A percentile compares a stretch with the other conserved stretches of the same genome.
Conservation (phyloP, 2,329 filamentous ascomycete species). For the Zelopaecilomyces penicillatus region DNA sequence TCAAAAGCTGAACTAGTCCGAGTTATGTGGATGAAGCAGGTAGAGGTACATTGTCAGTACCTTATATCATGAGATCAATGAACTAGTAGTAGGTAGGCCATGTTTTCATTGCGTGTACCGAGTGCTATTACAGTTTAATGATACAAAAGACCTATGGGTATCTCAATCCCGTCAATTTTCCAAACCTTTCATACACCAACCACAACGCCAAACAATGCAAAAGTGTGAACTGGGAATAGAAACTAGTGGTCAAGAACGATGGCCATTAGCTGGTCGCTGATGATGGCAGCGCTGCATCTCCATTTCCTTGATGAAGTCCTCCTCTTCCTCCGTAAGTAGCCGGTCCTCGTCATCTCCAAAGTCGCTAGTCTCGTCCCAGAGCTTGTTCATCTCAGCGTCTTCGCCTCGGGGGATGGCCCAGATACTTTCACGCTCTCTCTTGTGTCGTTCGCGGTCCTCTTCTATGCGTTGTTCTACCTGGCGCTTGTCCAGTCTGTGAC, state of each 20-base stretch:
- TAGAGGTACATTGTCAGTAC: too few species aligned
- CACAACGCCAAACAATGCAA: conserved; percentile 23
- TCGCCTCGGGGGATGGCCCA: conserved; percentile 68
- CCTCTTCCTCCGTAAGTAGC: conserved; percentile 63
- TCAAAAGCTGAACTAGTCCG: too few species aligned
- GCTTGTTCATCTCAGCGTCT: conserved; percentile 63
- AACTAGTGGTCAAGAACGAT: conserved; percentile 13
- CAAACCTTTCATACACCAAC: background rate
- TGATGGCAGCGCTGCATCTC: conserved; percentile 33
- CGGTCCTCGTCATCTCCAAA: conserved; percentile 80
- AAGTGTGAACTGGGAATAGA: background rate
- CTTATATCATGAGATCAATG: too few species aligned
- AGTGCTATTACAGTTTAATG: background rate
- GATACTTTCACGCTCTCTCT: conserved; percentile 81
- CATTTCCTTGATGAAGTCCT: conserved; percentile 38
- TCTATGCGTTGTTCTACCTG: conserved; percentile 95
- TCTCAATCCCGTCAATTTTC: conserved; percentile 14
- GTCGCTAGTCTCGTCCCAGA: conserved; percentile 84
- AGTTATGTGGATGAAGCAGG: too few species aligned
- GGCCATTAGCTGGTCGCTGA: conserved; percentile 23
- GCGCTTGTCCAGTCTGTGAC: conserved; percentile 60
- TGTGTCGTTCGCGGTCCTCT: conserved; percentile 91
- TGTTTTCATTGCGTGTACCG: too few species aligned
- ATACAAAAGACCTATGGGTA: conserved; percentile 17
- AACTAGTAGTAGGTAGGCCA: too few species aligned